Percentiles rank a stretch among this genome's conserved stretches.
Evolutionary conservation across 768 basidiomycete genomes (phyloP).

Genomic region (Cystofilobasidium ferigula): DNA sequence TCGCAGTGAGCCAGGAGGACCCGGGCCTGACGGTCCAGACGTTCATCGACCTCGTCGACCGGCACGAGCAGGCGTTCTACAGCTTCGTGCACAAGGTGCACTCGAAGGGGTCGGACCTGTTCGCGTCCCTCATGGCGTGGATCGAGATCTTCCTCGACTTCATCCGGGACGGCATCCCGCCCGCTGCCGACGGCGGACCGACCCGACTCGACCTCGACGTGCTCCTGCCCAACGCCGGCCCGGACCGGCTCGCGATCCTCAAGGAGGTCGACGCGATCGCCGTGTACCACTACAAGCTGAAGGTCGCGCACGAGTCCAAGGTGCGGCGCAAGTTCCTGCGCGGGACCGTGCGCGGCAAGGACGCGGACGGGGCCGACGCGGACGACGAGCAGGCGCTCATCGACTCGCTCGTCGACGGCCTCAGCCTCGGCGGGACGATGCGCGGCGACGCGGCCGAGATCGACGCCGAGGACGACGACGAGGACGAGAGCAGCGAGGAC

Average conservation of each 20-base stretch:
- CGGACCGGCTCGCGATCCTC: conserved; percentile 65
- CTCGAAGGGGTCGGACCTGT: conserved; percentile 85
- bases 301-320: conserved; percentile 84
- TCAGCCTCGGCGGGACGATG: conserved; percentile 69
- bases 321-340: conserved; percentile 72
- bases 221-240: conserved; percentile 68
- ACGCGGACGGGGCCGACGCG: conserved; percentile 44
- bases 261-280: conserved; percentile 80
- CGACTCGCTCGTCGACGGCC: conserved; percentile 64
- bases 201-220: conserved; percentile 65
- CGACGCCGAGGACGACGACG: conserved; percentile 51
- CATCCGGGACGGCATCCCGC: conserved; percentile 75
- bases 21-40: conserved; percentile 76
- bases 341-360: conserved; percentile 33
- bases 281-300: conserved; percentile 85
- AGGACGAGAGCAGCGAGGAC: conserved; percentile 31
- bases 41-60: conserved; percentile 82
- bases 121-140: conserved; percentile 91
- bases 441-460: conserved; percentile 68
- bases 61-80: conserved; percentile 94
- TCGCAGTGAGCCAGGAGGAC: conserved; percentile 65
- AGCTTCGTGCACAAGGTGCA: conserved; percentile 97
- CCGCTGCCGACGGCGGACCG: conserved; percentile 12
- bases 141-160: conserved; percentile 86
- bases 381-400: conserved; percentile 81